These are phyloP conservation scores for Aspergillus incahuasiensis DNA, from an alignment of 495 filamentous ascomycete genomes.

Conservation along the genomic window DNA sequence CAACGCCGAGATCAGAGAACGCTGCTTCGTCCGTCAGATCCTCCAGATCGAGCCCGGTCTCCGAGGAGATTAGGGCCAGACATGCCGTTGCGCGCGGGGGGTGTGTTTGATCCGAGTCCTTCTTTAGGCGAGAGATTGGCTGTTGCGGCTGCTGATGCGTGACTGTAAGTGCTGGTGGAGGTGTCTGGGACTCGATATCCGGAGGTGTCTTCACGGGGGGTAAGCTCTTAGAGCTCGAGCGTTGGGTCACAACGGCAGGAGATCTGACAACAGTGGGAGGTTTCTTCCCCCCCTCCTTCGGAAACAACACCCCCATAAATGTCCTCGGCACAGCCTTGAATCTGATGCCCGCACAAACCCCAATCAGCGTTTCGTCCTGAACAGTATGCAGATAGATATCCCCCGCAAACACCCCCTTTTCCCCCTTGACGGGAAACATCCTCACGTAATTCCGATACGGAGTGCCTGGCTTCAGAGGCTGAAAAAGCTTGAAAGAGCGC, in stretches of 20 bases:
- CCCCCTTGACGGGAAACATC: slow-evolving; percentile 29
- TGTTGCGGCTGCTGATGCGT: neutral
- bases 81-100: neutral
- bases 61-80: slow-evolving; percentile 10
- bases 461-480: slow-evolving; percentile 24
- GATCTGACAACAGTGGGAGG: too few species aligned
- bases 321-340: slow-evolving; percentile 23
- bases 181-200: too few species aligned
- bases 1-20: slow-evolving; percentile 19
- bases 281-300: neutral
- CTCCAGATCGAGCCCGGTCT: slow-evolving; percentile 8
- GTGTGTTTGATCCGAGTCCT: neutral
- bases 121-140: neutral
- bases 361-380: slow-evolving; percentile 27
- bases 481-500: slow-evolving; percentile 20
- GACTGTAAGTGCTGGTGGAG: neutral
- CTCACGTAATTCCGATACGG: slow-evolving; percentile 34
- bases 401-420: slow-evolving; percentile 11
- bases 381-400: slow-evolving; percentile 40
- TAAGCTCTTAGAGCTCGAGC: too few species aligned
- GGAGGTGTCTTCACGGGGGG: too few species aligned
- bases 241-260: too few species aligned
- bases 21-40: slow-evolving; percentile 11
- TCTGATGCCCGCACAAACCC: slow-evolving; percentile 27
- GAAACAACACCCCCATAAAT: slow-evolving; percentile 29